Evolutionary conservation across 2,329 filamentous ascomycete genomes (phyloP).

Genomic region (Exserohilum rostratum): DNA sequence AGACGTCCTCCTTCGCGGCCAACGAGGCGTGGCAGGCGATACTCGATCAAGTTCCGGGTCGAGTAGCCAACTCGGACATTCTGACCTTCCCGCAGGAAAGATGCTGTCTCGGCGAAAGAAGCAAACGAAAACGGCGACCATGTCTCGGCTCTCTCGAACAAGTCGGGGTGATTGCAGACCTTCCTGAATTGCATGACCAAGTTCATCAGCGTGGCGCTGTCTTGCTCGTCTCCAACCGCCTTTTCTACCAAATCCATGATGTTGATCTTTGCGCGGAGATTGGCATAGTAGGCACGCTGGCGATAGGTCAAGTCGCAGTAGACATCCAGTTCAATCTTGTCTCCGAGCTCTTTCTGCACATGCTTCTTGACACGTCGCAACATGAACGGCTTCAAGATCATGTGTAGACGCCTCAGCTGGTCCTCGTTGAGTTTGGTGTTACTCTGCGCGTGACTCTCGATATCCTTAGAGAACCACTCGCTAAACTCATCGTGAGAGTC

Average conservation of each 20-base stretch:
- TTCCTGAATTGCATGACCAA: conserved; percentile 99
- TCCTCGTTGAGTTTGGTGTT: conserved; percentile 99
- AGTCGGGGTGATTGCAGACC: conserved; percentile 96
- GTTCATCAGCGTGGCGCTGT: conserved; percentile 97
- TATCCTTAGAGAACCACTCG: conserved; percentile 94
- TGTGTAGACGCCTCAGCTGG: conserved; percentile 93
- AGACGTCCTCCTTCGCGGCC: conserved; percentile 81
- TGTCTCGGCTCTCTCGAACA: conserved; percentile 94
- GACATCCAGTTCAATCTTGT: conserved; percentile 96
- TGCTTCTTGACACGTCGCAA: conserved; percentile 99
- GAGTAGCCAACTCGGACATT: conserved; percentile 85
- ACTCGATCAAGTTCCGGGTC: conserved; percentile 83
- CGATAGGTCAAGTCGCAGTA: conserved; percentile 97
- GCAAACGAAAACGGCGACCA: conserved; percentile 81
- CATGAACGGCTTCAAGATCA: conserved; percentile 99
- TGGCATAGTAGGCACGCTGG: conserved; percentile 90
- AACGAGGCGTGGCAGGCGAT: conserved; percentile 79
- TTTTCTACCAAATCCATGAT: conserved; percentile 99
- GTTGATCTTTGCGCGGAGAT: conserved; percentile 94
- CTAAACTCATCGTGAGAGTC: conserved; percentile 92
- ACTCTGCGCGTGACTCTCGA: conserved; percentile 97
- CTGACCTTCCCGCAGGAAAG: conserved; percentile 87
- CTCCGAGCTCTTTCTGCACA: conserved; percentile 96
- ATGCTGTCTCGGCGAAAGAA: conserved; percentile 93
- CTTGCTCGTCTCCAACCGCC: conserved; percentile 90